These are phyloP conservation scores for Onygena corvina DNA, from an alignment of 2,329 filamentous ascomycete species.

Conservation along the genomic window DNA sequence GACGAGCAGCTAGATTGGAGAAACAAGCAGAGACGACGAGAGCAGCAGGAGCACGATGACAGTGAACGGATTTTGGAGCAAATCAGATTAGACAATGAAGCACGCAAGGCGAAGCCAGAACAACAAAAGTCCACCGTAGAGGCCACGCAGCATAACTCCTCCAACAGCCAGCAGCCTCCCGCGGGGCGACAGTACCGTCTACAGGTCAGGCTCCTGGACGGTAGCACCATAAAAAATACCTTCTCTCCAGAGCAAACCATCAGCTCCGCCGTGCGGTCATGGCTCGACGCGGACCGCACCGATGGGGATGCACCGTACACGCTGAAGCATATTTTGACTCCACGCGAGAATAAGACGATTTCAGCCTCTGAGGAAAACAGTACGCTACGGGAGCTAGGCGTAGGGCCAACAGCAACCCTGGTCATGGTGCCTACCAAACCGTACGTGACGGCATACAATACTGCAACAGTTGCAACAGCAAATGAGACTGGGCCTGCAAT, in stretches of 20 bases:
- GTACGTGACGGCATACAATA: constrained; percentile 50
- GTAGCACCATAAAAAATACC: constrained; percentile 59
- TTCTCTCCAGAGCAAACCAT: constrained; percentile 57
- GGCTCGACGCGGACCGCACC: constrained; percentile 56
- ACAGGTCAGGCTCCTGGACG: constrained; percentile 74
- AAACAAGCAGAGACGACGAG: constrained; percentile 47
- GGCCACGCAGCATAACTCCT: constrained; percentile 7
- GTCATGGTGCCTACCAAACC: constrained; percentile 61
- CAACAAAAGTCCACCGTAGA: constrained; percentile 20
- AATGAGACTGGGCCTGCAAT: constrained; percentile 25
- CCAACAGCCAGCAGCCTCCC: not conserved
- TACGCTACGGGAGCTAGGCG: constrained; percentile 54
- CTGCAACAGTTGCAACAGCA: constrained; percentile 1
- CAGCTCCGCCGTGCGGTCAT: constrained; percentile 54
- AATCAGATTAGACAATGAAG: constrained; percentile 65
- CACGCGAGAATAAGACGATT: constrained; percentile 61
- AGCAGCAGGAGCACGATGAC: constrained; percentile 55
- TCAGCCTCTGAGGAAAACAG: constrained; percentile 62
- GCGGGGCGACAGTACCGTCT: constrained; percentile 44
- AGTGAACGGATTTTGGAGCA: constrained; percentile 58
- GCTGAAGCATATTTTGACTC: constrained; percentile 73
- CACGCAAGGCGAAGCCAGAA: constrained; percentile 48
- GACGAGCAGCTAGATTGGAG: constrained; percentile 40
- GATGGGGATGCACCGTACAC: constrained; percentile 56
- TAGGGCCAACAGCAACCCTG: constrained; percentile 69